Percentiles rank a stretch among this genome's conserved stretches.
These are phyloP conservation scores for Xylaria longipes DNA, from an alignment of 495 filamentous ascomycete genomes.

Conservation along the genomic window DNA sequence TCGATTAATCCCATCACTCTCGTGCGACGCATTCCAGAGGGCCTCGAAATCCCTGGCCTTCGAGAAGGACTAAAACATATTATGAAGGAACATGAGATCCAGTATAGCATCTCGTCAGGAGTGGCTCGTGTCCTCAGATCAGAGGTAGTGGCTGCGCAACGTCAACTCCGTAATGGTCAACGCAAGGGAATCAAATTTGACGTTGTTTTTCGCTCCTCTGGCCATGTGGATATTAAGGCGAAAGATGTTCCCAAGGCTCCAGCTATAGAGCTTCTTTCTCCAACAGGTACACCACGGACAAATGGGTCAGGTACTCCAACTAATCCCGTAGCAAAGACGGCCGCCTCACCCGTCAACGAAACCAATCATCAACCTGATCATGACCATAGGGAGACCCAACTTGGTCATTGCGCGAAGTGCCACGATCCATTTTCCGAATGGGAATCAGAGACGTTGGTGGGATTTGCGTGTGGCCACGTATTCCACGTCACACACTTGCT, in stretches of 20 bases:
- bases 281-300: constrained; percentile 37
- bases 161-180: constrained; percentile 74
- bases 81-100: constrained; percentile 92
- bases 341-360: constrained; percentile 36
- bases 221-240: constrained; percentile 48
- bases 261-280: constrained; percentile 20
- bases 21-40: constrained; percentile 88
- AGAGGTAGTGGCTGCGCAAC: constrained; percentile 86
- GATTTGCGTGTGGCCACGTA: constrained; percentile 89
- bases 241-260: constrained; percentile 30
- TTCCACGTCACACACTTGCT: constrained; percentile 88
- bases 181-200: constrained; percentile 88
- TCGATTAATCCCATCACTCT: constrained; percentile 88
- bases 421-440: constrained; percentile 61
- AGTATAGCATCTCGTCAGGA: constrained; percentile 86
- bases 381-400: constrained; percentile 40
- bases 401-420: constrained; percentile 69
- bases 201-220: constrained; percentile 56
- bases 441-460: constrained; percentile 81
- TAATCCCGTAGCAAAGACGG: constrained; percentile 30
- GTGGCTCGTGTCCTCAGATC: constrained; percentile 85
- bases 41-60: constrained; percentile 87
- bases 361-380: constrained; percentile 25
- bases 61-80: constrained; percentile 82
- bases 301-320: constrained; percentile 40